A percentile compares a stretch with the other conserved stretches of the same genome.
phyloP scores from a whole-genome alignment of 495 filamentous ascomycete genomes.

The Penicillium crystallinum region DNA sequence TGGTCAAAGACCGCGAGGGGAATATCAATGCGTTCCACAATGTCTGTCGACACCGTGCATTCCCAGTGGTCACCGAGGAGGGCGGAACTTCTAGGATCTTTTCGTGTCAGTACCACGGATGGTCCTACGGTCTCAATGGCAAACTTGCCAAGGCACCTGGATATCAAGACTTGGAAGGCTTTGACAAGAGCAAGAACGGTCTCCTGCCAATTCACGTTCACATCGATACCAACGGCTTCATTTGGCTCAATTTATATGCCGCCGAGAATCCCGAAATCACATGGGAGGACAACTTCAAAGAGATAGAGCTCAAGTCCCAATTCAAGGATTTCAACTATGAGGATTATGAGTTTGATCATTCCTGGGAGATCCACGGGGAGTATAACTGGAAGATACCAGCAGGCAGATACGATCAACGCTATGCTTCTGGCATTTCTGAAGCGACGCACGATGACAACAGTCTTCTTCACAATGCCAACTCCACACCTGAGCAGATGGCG shows the following conservation, averaged over 20 bases:
- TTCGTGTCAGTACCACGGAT: conserved; percentile 57
- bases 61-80: conserved; percentile 48
- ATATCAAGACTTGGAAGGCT: conserved; percentile 49
- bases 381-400: conserved; percentile 51
- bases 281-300: conserved; percentile 40
- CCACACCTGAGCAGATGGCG: conserved; percentile 30
- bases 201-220: conserved; percentile 44
- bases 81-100: conserved; percentile 47
- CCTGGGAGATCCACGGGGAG: conserved; percentile 39
- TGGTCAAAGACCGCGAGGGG: conserved; percentile 44
- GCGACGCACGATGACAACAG: conserved; percentile 25
- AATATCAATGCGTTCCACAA: conserved; percentile 56
- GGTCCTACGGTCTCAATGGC: conserved; percentile 54
- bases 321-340: conserved; percentile 38
- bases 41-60: conserved; percentile 54
- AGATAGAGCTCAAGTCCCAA: conserved; percentile 31
- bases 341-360: conserved; percentile 45
- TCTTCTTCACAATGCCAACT: conserved; percentile 3
- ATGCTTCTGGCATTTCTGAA: conserved; percentile 40
- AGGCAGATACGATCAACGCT: conserved; percentile 48
- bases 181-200: conserved; percentile 50
- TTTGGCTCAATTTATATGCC: conserved; percentile 49
- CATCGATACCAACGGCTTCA: conserved; percentile 43
- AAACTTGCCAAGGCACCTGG: conserved; percentile 54
- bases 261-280: conserved; percentile 32